A percentile compares a stretch with the other conserved stretches of the same genome.
These are phyloP conservation scores for Raphidocelis subcapitata DNA, from an alignment of 139 green algal genomes.

Conservation along the genomic window DNA sequence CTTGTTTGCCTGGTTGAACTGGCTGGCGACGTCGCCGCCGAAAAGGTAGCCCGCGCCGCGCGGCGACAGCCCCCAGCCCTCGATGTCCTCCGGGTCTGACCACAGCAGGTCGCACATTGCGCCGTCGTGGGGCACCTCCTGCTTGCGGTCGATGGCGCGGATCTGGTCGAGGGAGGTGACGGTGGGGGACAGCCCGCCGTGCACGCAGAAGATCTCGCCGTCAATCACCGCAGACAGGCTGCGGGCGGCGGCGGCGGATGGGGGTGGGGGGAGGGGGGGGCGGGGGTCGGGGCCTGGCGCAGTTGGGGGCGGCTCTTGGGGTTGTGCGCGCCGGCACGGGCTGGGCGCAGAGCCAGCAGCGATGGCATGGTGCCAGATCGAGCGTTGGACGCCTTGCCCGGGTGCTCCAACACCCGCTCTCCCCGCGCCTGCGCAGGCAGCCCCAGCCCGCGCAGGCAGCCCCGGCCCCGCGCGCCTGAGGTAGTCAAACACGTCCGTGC, in stretches of 20 bases:
- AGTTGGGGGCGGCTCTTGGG: neutral
- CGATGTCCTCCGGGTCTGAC: slow-evolving; percentile 96
- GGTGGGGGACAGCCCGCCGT: slow-evolving; percentile 96
- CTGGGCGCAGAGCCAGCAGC: no score
- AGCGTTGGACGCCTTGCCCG: no score
- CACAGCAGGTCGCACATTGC: slow-evolving; percentile 99
- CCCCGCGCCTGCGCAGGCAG: no score
- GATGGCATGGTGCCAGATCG: no score
- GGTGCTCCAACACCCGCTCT: no score
- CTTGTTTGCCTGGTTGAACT: slow-evolving; percentile 87
- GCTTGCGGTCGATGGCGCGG: slow-evolving; percentile 95
- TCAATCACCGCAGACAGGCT: slow-evolving; percentile 87
- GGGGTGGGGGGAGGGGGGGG: neutral
- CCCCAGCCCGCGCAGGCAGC: no score
- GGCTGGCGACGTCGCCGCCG: slow-evolving; percentile 84
- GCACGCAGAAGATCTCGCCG: slow-evolving; percentile 93
- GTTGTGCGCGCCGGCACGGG: neutral
- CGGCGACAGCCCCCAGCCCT: slow-evolving; percentile 91
- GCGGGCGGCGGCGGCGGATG: neutral
- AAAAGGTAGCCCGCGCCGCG: slow-evolving; percentile 94
- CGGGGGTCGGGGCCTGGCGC: neutral
- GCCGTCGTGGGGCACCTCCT: slow-evolving; percentile 98
- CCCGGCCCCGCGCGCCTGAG: slow-evolving; percentile 69
- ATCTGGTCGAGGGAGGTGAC: slow-evolving; percentile 98
- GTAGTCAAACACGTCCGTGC: slow-evolving; percentile 99